Conservation (phyloP, 495 filamentous ascomycete species). For the Trichocladium antarcticum region DNA sequence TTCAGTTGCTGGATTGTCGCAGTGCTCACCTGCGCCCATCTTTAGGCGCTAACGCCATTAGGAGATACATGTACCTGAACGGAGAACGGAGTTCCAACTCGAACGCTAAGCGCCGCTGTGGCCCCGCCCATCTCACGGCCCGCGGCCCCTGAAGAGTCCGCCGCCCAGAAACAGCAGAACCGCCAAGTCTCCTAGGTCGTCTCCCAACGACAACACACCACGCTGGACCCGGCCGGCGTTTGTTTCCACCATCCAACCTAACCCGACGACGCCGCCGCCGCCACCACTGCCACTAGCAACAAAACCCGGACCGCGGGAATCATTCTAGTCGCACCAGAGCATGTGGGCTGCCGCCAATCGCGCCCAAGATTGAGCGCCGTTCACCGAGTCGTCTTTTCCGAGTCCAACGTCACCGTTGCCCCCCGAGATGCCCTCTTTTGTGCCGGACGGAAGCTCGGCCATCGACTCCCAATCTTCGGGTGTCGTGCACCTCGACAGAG, state of each 20-base stretch:
- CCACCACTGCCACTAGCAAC: too few relatives aligned
- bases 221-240: not conserved
- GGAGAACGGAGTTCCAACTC: not conserved
- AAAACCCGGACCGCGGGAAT: not conserved
- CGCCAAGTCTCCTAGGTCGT: not conserved
- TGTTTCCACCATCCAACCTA: not conserved
- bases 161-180: not conserved
- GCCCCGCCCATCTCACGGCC: not conserved
- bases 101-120: not conserved
- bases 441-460: slow-evolving; percentile 41
- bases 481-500: slow-evolving; percentile 25
- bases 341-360: slow-evolving; percentile 14
- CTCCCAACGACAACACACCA: slow-evolving; percentile 4
- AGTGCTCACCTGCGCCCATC: not conserved
- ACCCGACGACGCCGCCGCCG: not conserved
- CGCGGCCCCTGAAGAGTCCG: not conserved
- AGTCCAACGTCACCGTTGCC: not conserved
- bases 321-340: slow-evolving; percentile 7
- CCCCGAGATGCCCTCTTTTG: slow-evolving; percentile 48
- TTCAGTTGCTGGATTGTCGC: not conserved
- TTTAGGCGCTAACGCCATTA: not conserved
- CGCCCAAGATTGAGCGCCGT: slow-evolving; percentile 8
- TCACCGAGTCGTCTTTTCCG: slow-evolving; percentile 4
- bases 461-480: slow-evolving; percentile 34
- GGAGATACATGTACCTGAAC: not conserved